These are phyloP conservation scores for Starmera dryadoides DNA, from an alignment of 805 yeast genomes.

Conservation along the genomic window DNA sequence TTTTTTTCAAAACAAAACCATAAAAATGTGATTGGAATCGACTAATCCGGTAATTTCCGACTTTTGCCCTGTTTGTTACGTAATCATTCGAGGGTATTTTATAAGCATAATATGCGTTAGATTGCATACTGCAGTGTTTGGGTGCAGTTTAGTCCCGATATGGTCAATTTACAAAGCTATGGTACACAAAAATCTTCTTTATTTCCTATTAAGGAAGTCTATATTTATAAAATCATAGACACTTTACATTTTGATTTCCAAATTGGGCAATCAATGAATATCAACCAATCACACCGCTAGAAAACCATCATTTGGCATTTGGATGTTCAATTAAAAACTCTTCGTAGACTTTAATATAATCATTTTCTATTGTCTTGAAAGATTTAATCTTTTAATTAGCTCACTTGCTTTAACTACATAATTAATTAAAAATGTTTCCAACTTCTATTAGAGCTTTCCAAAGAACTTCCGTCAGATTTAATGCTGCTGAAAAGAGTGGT, in stretches of 20 bases:
- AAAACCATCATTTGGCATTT: background rate
- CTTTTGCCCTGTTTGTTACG: background rate
- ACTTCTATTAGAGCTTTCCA: slow-evolving; percentile 19
- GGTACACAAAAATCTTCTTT: background rate
- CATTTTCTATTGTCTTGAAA: no score
- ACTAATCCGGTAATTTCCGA: background rate
- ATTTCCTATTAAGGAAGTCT: background rate
- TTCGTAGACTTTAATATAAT: background rate
- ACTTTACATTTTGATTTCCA: background rate
- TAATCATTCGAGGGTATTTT: background rate
- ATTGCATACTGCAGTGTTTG: background rate
- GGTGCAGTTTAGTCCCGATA: no score
- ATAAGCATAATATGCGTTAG: no score
- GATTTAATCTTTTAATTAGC: background rate
- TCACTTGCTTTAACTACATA: no score
- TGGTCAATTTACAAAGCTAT: no score
- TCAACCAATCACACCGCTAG: slow-evolving; percentile 8
- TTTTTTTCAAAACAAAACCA: no score
- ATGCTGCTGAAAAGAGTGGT: slow-evolving; percentile 13
- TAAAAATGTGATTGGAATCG: no score
- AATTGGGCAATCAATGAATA: slow-evolving; percentile 9
- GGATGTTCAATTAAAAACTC: background rate
- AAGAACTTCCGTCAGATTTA: slow-evolving; percentile 18
- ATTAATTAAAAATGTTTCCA: slow-evolving; percentile 16
- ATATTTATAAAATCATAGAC: background rate